A percentile compares a stretch with the other conserved stretches of the same genome.
Conservation (phyloP, 1,284 basidiomycete genomes). For the Microbotryum saponariae region DNA sequence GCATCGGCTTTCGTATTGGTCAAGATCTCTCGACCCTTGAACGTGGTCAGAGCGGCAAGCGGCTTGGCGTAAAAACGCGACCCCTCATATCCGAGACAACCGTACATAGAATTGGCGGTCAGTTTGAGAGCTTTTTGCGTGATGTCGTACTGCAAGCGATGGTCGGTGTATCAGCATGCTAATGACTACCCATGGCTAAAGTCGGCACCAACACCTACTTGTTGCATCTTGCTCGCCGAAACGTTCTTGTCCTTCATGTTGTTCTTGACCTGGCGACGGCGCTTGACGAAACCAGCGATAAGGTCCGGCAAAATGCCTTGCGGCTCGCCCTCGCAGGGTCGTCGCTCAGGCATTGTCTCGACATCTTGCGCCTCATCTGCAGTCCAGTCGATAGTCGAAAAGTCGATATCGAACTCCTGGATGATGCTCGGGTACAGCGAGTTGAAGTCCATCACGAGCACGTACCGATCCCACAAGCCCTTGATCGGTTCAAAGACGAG, state of each 20-base stretch:
- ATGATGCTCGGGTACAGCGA: constrained; percentile 99
- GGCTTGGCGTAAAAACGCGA: constrained; percentile 96
- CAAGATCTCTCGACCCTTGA: constrained; percentile 95
- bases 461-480: constrained; percentile 92
- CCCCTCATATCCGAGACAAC: constrained; percentile 95
- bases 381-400: constrained; percentile 79
- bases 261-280: constrained; percentile 82
- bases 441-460: constrained; percentile 99
- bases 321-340: constrained; percentile 54
- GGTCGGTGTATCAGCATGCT: neutral
- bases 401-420: constrained; percentile 99
- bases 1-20: constrained; percentile 89
- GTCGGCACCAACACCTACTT: constrained; percentile 50
- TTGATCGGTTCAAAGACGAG: constrained; percentile 95
- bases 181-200: neutral
- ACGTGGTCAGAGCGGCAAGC: constrained; percentile 91
- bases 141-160: constrained; percentile 67
- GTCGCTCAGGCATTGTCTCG: constrained; percentile 83
- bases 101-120: constrained; percentile 99
- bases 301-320: constrained; percentile 91
- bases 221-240: constrained; percentile 67
- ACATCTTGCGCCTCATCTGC: constrained; percentile 61
- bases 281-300: constrained; percentile 86
- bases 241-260: constrained; percentile 87
- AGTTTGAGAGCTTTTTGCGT: constrained; percentile 96